Percentiles rank a stretch among this genome's conserved stretches.
Conservation (phyloP, 768 basidiomycete genomes). For the Tulasnella sp. region DNA sequence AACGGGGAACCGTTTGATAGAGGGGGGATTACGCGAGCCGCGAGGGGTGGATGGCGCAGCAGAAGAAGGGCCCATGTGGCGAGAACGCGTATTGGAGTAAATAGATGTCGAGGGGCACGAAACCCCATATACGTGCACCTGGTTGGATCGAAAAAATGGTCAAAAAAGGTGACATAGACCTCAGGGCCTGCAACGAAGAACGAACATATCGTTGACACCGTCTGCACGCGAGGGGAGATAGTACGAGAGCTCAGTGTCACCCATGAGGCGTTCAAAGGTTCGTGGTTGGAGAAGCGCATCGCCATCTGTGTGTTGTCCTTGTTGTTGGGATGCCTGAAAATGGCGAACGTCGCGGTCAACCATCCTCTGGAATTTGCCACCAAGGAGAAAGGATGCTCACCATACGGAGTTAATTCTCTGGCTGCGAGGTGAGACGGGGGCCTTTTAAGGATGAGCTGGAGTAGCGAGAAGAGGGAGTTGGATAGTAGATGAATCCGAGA, state of each 20-base stretch:
- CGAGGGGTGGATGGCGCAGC: slow-evolving; percentile 63
- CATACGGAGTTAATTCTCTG: not conserved
- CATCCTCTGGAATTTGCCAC: not conserved
- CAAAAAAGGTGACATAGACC: not conserved
- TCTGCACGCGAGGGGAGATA: slow-evolving; percentile 68
- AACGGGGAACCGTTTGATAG: not conserved
- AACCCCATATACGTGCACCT: slow-evolving; percentile 44
- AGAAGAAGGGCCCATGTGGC: slow-evolving; percentile 62
- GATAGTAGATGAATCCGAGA: not conserved
- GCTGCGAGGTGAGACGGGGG: not conserved
- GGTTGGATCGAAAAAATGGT: slow-evolving; percentile 39
- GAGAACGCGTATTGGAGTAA: slow-evolving; percentile 44
- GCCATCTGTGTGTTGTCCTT: not conserved
- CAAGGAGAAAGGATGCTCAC: not conserved
- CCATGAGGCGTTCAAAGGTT: not conserved
- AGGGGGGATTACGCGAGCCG: slow-evolving; percentile 40
- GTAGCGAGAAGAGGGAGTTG: too few species aligned
- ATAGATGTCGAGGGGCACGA: slow-evolving; percentile 38
- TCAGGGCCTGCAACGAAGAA: not conserved
- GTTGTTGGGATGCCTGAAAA: not conserved
- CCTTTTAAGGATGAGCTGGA: too few species aligned
- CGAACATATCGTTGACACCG: slow-evolving; percentile 81
- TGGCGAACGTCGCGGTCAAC: not conserved
- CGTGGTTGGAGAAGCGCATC: not conserved
- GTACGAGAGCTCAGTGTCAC: slow-evolving; percentile 42